These are phyloP conservation scores for Pseudogymnoascus sp. DNA, from an alignment of 2,329 filamentous ascomycete species.

Conservation along the genomic window DNA sequence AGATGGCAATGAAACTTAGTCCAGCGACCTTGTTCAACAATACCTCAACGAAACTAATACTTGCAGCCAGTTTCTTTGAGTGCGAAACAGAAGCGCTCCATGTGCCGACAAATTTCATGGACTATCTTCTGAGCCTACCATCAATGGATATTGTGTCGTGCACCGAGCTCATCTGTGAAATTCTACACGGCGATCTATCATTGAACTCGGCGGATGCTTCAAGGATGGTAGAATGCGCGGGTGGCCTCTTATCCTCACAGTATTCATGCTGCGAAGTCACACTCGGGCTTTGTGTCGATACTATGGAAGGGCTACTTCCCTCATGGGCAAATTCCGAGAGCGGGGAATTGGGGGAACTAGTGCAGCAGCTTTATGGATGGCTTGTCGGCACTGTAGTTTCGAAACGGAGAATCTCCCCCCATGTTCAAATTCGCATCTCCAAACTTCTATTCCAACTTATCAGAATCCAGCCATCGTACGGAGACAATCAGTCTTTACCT, in stretches of 20 bases:
- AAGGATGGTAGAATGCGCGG: constrained; percentile 44
- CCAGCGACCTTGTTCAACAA: constrained; percentile 21
- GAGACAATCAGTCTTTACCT: constrained; percentile 30
- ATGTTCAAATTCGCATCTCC: constrained; percentile 60
- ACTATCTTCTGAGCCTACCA: constrained; percentile 41
- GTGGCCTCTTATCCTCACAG: constrained; percentile 45
- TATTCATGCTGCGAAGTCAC: constrained; percentile 70
- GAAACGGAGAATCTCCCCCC: constrained; percentile 62
- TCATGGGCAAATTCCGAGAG: constrained; percentile 27
- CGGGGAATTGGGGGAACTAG: constrained; percentile 55
- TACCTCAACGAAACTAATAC: constrained; percentile 19
- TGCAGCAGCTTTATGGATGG: constrained; percentile 71
- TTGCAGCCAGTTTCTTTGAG: constrained; percentile 20
- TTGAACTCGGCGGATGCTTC: constrained; percentile 40
- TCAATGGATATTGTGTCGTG: constrained; percentile 49
- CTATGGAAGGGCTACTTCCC: constrained; percentile 47
- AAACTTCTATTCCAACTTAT: constrained; percentile 64
- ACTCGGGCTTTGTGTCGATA: constrained; percentile 57
- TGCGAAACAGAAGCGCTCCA: constrained; percentile 30
- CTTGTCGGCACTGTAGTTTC: constrained; percentile 62
- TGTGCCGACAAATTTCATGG: constrained; percentile 44
- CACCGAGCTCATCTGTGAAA: constrained; percentile 41
- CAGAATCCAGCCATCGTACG: constrained; percentile 60
- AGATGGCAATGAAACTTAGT: constrained; percentile 23
- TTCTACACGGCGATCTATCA: constrained; percentile 49